Conservation (phyloP, 352 stramenopile genomes). For the Peronospora destructor region DNA sequence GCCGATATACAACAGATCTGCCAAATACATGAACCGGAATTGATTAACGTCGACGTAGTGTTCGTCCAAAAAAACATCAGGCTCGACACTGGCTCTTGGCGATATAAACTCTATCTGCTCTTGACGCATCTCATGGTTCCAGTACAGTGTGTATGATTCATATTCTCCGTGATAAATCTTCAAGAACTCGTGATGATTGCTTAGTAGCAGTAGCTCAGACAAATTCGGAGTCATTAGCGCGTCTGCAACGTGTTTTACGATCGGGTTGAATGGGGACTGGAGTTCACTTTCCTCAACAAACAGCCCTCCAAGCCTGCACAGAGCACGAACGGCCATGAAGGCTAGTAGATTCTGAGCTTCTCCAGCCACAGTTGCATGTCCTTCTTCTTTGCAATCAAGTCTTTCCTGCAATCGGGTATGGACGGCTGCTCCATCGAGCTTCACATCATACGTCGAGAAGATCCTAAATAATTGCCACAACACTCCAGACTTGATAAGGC, state of each 20-base stretch:
- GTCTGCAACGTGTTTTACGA: conserved; percentile 40
- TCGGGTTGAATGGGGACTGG: conserved; percentile 32
- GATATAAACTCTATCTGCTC: conserved; percentile 52
- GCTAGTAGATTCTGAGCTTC: conserved; percentile 69
- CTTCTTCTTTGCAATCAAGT: conserved; percentile 28
- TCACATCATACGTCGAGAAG: conserved; percentile 60
- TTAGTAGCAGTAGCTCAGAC: conserved; percentile 45
- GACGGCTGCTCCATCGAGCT: conserved; percentile 49
- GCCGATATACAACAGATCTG: conserved; percentile 53
- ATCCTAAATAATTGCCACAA: conserved; percentile 67
- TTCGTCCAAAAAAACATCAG: conserved; percentile 28
- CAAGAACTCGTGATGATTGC: conserved; percentile 75
- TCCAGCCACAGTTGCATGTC: conserved; percentile 35
- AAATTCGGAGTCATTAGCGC: conserved; percentile 74
- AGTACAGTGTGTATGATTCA: conserved; percentile 76
- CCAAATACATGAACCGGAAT: conserved; percentile 68
- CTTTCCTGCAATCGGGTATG: conserved; percentile 35
- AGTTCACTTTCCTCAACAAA: conserved; percentile 51
- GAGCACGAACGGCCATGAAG: conserved; percentile 56
- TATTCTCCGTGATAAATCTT: conserved; percentile 76
- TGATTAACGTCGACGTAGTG: conserved; percentile 41
- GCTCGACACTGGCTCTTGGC: conserved; percentile 35
- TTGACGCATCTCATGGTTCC: conserved; percentile 68
- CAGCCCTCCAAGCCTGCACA: conserved; percentile 64
- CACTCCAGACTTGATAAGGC: conserved; percentile 42